These are phyloP conservation scores for Petunia axillaris DNA, from an alignment of 257 asterid genomes.

Conservation along the genomic window DNA sequence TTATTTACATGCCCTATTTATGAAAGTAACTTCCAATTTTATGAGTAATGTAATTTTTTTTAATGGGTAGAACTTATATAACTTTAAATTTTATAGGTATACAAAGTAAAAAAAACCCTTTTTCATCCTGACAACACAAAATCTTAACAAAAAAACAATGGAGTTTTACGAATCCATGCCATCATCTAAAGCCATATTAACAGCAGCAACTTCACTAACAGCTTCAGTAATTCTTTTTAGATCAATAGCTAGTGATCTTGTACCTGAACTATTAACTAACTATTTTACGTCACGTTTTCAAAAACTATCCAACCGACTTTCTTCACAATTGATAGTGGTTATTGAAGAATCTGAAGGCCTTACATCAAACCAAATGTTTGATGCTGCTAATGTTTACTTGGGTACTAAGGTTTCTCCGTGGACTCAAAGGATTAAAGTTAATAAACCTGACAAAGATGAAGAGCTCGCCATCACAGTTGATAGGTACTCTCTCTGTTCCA, in stretches of 20 bases:
- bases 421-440: slow-evolving; percentile 58
- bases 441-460: slow-evolving; percentile 58
- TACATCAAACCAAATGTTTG: slow-evolving; percentile 64
- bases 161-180: slow-evolving; percentile 44
- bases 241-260: slow-evolving; percentile 53
- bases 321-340: slow-evolving; percentile 60
- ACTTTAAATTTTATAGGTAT: no score
- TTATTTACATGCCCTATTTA: no score
- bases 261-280: slow-evolving; percentile 47
- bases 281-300: slow-evolving; percentile 50
- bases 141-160: slow-evolving; percentile 27
- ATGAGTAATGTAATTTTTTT: no score
- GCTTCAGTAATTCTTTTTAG: slow-evolving; percentile 56
- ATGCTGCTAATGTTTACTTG: slow-evolving; percentile 54
- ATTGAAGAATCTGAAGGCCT: slow-evolving; percentile 72
- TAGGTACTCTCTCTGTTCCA: neutral
- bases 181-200: slow-evolving; percentile 45
- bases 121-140: neutral
- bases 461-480: slow-evolving; percentile 58
- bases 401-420: slow-evolving; percentile 55
- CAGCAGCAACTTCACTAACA: slow-evolving; percentile 57
- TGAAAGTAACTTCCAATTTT: no score
- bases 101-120: no score
- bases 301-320: slow-evolving; percentile 45
- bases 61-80: no score